phyloP scores from a whole-genome alignment of 805 yeast genomes.

The Yamadazyma endophytica region DNA sequence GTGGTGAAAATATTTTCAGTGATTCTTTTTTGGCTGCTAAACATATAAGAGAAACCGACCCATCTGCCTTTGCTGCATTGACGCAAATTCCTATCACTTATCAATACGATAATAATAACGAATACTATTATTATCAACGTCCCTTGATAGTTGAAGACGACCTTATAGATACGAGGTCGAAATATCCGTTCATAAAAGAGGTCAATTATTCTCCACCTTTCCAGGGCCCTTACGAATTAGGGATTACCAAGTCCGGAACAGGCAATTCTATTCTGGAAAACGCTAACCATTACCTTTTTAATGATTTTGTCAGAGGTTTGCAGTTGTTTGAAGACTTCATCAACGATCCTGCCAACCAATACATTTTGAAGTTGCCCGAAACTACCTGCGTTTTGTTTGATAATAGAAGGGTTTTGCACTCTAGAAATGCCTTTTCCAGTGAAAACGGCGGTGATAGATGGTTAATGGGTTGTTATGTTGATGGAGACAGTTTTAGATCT shows the following conservation, averaged over 20 bases:
- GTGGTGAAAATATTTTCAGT: conserved; percentile 67
- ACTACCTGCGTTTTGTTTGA: conserved; percentile 65
- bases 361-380: conserved; percentile 50
- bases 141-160: conserved; percentile 59
- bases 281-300: conserved; percentile 40
- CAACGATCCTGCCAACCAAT: conserved; percentile 49
- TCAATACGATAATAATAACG: conserved; percentile 60
- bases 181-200: conserved; percentile 39
- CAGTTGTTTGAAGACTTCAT: conserved; percentile 56
- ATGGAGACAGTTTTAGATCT: conserved; percentile 67
- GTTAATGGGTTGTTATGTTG: conserved; percentile 74
- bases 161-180: conserved; percentile 12
- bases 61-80: conserved; percentile 60
- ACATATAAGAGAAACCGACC: conserved; percentile 51
- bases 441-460: conserved; percentile 53
- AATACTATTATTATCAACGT: conserved; percentile 57
- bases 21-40: conserved; percentile 68
- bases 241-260: conserved; percentile 33
- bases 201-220: conserved; percentile 79
- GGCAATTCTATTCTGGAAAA: conserved; percentile 26
- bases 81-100: conserved; percentile 61
- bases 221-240: conserved; percentile 71
- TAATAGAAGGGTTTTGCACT: conserved; percentile 68
- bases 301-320: conserved; percentile 57
- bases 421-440: conserved; percentile 44